Evolutionary conservation across 306 rosid species (phyloP), one percentile per base, ranked within the genome.

Genomic region (Citrullus colocynthis): DNA sequence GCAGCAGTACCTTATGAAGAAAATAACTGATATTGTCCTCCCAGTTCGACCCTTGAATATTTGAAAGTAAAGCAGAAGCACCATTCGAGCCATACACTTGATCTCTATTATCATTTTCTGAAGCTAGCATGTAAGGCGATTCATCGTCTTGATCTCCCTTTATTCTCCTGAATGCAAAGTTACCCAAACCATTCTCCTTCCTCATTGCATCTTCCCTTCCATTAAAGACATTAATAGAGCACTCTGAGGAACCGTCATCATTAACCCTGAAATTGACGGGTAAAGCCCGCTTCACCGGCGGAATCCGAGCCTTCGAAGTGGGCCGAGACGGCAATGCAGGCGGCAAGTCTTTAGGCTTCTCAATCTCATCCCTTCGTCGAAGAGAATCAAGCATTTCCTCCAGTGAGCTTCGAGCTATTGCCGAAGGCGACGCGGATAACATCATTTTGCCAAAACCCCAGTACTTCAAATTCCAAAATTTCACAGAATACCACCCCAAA

Each of bases 271-370:
- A 91, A 61, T 60, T 88, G 42, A 76, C 82, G 12, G 97, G 94
- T 78, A 96, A 74, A 44, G 96, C 81, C 70, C 93, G 89, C 62
- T 90, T 85, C 24, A 88, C 91, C 45, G 96, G 84, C 0, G 99
- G 98, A 60, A 88, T 87, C 83, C 97, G 84, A 28, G 89, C 94
- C 81, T 81, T 87, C 16, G 97, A 91, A 45, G 83, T 79, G 1
- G 99, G 99, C 78, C 99, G 86, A 36, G 96, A 73, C 41, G 99
- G 99, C 90, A 96, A 91, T 82, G 94, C 99, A 62, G 99, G 99
- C 5, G 99, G 99, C 80, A 84, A 72, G 86, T 91, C 97, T 87
- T 85, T 91, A 0, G 97, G 96, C 86, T 79, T 89, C 80, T 89
- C 96, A 30, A 78, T 88, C 71, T 85, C 97, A 54, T 90, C 97